Evolutionary conservation across 2,329 filamentous ascomycete genomes (phyloP).

Genomic region (Davidsoniella eucalypti): DNA sequence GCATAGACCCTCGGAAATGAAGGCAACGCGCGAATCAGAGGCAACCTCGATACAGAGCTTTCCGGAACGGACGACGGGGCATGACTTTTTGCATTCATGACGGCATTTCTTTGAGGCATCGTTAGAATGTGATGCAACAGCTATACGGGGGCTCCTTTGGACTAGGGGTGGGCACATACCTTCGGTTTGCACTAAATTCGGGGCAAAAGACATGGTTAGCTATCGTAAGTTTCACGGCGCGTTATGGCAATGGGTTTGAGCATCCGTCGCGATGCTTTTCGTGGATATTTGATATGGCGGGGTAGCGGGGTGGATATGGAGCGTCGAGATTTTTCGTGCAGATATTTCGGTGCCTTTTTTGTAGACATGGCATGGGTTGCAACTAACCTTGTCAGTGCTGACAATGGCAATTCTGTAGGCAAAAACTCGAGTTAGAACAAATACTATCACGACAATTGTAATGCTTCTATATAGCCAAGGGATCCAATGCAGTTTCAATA

Average conservation of each 20-base stretch:
- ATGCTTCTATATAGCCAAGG: neutral
- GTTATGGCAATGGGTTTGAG: neutral
- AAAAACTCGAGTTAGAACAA: conserved; percentile 6
- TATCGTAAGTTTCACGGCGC: neutral
- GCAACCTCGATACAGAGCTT: conserved; percentile 95
- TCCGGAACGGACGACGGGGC: conserved; percentile 89
- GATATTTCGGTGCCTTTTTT: neutral
- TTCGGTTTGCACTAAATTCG: conserved; percentile 64
- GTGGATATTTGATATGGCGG: conserved; percentile 17
- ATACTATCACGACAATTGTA: neutral
- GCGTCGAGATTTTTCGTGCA: conserved; percentile 7
- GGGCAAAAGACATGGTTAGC: conserved; percentile 2
- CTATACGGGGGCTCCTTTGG: conserved; percentile 10
- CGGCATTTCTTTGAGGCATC: conserved; percentile 63
- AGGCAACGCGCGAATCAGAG: conserved; percentile 80
- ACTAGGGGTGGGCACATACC: conserved; percentile 28
- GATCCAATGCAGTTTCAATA: neutral
- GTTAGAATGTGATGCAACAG: conserved; percentile 12
- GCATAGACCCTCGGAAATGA: conserved; percentile 90
- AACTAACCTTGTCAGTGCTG: conserved; percentile 83
- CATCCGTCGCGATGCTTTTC: neutral
- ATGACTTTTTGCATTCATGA: conserved; percentile 98
- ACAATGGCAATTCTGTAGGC: conserved; percentile 82
- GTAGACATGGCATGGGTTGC: conserved; percentile 15
- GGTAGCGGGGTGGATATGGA: conserved; percentile 20